Percentiles rank a stretch among this genome's conserved stretches.
phyloP scores from a whole-genome alignment of 2,329 filamentous ascomycete genomes.

The Phyllosticta capitalensis region DNA sequence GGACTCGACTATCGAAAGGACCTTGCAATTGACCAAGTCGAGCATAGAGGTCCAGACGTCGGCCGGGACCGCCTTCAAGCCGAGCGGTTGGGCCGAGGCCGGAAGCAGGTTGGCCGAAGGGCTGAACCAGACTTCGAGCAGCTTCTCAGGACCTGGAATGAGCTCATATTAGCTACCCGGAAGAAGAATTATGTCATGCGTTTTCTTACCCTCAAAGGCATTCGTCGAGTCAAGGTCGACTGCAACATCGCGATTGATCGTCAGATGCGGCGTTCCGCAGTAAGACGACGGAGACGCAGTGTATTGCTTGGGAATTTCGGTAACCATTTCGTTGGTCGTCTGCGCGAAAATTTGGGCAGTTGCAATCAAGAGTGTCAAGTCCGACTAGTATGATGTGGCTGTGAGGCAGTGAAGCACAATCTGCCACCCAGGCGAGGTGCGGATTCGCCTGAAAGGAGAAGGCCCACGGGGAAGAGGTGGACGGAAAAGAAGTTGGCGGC shows the following conservation, averaged over 20 bases:
- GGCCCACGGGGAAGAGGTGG: slow-evolving; percentile 61
- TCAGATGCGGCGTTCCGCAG: slow-evolving; percentile 77
- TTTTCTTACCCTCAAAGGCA: slow-evolving; percentile 79
- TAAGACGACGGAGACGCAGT: slow-evolving; percentile 70
- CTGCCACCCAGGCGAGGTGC: slow-evolving; percentile 96
- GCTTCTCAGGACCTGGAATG: slow-evolving; percentile 73
- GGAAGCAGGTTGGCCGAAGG: slow-evolving; percentile 67
- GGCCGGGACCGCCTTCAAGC: slow-evolving; percentile 74
- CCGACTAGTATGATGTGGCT: slow-evolving; percentile 16
- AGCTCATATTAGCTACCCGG: slow-evolving; percentile 15
- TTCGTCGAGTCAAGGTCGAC: slow-evolving; percentile 88
- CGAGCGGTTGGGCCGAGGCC: slow-evolving; percentile 58
- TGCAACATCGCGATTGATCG: slow-evolving; percentile 92
- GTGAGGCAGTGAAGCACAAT: slow-evolving; percentile 70
- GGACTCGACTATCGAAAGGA: slow-evolving; percentile 85
- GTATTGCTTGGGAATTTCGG: slow-evolving; percentile 70
- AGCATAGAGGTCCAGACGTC: slow-evolving; percentile 95
- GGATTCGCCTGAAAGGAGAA: slow-evolving; percentile 90
- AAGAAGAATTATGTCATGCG: background rate
- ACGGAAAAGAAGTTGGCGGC: slow-evolving; percentile 61
- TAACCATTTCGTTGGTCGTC: slow-evolving; percentile 62
- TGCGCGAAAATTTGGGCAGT: slow-evolving; percentile 14
- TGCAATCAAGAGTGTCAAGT: background rate
- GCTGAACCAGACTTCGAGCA: slow-evolving; percentile 97
- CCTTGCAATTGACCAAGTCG: slow-evolving; percentile 96